Evolutionary conservation across 2,329 filamentous ascomycete genomes (phyloP), one percentile per base, ranked within the genome.

Genomic region (Coniosporium tulheliwenetii): DNA sequence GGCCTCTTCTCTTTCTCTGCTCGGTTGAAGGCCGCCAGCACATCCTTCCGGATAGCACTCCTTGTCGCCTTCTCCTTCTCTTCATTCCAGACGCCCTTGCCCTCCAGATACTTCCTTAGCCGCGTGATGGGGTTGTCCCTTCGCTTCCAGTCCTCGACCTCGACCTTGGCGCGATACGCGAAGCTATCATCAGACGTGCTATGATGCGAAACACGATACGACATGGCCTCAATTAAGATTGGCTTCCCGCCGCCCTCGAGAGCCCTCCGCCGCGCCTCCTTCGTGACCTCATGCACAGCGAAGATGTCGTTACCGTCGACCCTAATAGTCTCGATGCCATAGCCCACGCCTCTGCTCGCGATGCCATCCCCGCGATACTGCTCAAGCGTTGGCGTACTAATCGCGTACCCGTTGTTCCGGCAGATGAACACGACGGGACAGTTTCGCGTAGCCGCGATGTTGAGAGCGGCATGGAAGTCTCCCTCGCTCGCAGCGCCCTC

Each of bases 151-250:
- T 93, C 85, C 56, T 94, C 83, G 7, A 98, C 91, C 55, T 98
- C 91, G 1, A 95, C 79, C 19, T 81, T 77, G 1, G 87, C 86
- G 8, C 91, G 81, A 64, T 98, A 98, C 0, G 91, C 91, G 54
- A 95, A 98, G 19, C 83, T 91, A 62, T 98, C 91, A 55, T 98
- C 91, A 0, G 83, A 91, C 1, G 91, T 98, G 61, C 85, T 94
- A 65, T 98, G 91, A 57, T 98, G 86, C 5, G 84, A 89, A 36
- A 96, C 87, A n/a, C 91, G 85, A 63, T 98, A 98, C 16, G 84
- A 89, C 84, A 98, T 93, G 42, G 86, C 86, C 63, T 98, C 91
- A 34, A 98, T 81, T 7, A 98, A 66, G 0, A 98, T 74, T 0
- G 85, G 86, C 46, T 74, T 77, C 3, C 85, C 83, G n/a, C 84